These are phyloP conservation scores for Primulina eburnea DNA, from an alignment of 257 asterid species.

Conservation along the genomic window DNA sequence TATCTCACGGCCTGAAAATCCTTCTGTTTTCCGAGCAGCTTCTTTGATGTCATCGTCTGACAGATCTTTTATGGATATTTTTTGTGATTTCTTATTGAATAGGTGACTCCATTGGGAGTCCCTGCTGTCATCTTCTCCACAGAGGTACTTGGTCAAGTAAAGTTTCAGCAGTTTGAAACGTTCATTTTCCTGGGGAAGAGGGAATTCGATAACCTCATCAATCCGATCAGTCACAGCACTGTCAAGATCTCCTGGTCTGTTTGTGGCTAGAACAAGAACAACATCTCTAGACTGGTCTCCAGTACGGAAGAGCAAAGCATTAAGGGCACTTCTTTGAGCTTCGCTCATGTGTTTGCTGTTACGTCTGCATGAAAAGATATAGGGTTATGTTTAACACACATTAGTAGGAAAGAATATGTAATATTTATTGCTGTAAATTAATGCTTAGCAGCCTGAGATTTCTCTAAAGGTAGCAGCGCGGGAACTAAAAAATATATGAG, in stretches of 20 bases:
- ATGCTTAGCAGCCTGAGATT: slow-evolving; percentile 1
- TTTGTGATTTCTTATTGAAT: slow-evolving; percentile 52
- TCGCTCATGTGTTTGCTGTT: slow-evolving; percentile 95
- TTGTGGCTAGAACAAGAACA: slow-evolving; percentile 95
- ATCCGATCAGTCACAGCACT: slow-evolving; percentile 90
- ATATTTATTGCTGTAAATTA: not conserved
- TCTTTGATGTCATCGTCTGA: slow-evolving; percentile 64
- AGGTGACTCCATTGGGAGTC: slow-evolving; percentile 51
- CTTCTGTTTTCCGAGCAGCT: slow-evolving; percentile 70
- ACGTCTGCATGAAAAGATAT: slow-evolving; percentile 49
- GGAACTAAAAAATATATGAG: not conserved
- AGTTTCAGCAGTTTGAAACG: slow-evolving; percentile 82
- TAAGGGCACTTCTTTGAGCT: slow-evolving; percentile 90
- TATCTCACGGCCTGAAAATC: slow-evolving; percentile 93
- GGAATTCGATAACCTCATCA: slow-evolving; percentile 96
- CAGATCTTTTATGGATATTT: slow-evolving; percentile 55
- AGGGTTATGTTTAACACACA: slow-evolving; percentile 4
- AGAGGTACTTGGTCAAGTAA: slow-evolving; percentile 72
- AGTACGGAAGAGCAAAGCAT: slow-evolving; percentile 87
- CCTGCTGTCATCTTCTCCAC: slow-evolving; percentile 42
- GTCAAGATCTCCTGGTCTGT: slow-evolving; percentile 94
- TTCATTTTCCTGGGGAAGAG: slow-evolving; percentile 83
- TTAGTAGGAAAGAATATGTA: not conserved
- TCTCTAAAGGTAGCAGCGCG: not conserved
- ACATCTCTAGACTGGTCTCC: slow-evolving; percentile 96